Conservation (phyloP, 2,329 filamentous ascomycete genomes). For the Xylogone sp. region DNA sequence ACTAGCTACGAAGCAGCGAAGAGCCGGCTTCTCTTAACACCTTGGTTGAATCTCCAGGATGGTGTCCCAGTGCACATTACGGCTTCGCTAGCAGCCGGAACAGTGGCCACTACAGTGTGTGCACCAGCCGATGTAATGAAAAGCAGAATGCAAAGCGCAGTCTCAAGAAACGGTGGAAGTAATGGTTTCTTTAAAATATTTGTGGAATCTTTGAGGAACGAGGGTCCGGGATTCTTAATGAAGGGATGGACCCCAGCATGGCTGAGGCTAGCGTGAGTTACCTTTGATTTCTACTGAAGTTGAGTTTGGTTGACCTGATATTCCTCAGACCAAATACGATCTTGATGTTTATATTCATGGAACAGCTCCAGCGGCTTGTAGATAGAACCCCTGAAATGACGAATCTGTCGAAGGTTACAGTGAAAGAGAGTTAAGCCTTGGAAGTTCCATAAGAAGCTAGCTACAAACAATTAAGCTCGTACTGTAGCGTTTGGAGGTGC, state of each 20-base stretch:
- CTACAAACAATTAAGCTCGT: not conserved
- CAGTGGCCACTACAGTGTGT: conserved; percentile 41
- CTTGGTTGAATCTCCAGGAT: conserved; percentile 26
- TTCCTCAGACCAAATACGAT: conserved; percentile 36
- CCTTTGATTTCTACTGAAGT: not conserved
- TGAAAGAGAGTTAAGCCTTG: not conserved
- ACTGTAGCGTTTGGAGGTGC: too few relatives aligned
- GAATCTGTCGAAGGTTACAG: not conserved
- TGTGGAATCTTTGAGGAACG: conserved; percentile 30
- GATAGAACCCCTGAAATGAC: not conserved
- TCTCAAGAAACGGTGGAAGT: conserved; percentile 9
- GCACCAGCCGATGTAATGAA: conserved; percentile 42
- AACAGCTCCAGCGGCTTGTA: conserved; percentile 35
- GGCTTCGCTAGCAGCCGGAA: conserved; percentile 39
- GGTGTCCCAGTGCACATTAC: conserved; percentile 37
- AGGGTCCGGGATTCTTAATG: conserved; percentile 40
- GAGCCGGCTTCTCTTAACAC: conserved; percentile 9
- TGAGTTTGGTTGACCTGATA: conserved; percentile 6
- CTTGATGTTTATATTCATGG: conserved; percentile 44
- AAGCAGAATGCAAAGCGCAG: conserved; percentile 36
- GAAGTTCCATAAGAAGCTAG: not conserved
- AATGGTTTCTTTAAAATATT: conserved; percentile 32
- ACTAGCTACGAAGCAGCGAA: conserved; percentile 5
- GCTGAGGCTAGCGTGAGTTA: conserved; percentile 37
- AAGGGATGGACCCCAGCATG: conserved; percentile 44